A percentile compares a stretch with the other conserved stretches of the same genome.
These are phyloP conservation scores for Kwoniella dendrophila DNA, from an alignment of 768 basidiomycete species.

Conservation along the genomic window DNA sequence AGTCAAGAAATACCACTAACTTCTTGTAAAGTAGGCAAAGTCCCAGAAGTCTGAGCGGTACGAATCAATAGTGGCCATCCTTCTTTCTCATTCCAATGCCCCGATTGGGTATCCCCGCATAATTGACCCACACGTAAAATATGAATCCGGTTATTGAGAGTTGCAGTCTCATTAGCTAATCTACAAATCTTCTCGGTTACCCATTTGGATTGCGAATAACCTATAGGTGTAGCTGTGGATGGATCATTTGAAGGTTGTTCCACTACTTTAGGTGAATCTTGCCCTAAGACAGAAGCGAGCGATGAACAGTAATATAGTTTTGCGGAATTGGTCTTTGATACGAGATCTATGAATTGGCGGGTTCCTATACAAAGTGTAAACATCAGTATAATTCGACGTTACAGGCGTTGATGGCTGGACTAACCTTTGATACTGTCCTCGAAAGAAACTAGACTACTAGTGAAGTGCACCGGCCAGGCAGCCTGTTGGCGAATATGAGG, in stretches of 20 bases:
- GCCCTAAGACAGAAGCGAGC: slow-evolving; percentile 47
- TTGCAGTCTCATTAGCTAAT: slow-evolving; percentile 21
- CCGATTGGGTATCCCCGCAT: slow-evolving; percentile 49
- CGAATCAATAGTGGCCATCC: slow-evolving; percentile 54
- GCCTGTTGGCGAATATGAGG: too few relatives aligned
- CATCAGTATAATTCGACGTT: neutral
- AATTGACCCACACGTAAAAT: slow-evolving; percentile 52
- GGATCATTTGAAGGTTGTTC: slow-evolving; percentile 45
- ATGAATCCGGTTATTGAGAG: slow-evolving; percentile 25
- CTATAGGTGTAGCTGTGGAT: slow-evolving; percentile 45
- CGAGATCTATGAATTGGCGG: slow-evolving; percentile 34
- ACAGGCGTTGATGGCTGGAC: neutral
- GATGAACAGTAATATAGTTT: slow-evolving; percentile 53
- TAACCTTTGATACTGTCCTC: slow-evolving; percentile 48
- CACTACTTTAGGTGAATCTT: slow-evolving; percentile 1
- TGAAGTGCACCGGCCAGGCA: slow-evolving; percentile 55
- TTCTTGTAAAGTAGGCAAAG: slow-evolving; percentile 46
- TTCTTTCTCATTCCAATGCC: slow-evolving; percentile 55
- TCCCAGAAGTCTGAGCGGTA: slow-evolving; percentile 44
- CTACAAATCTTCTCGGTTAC: slow-evolving; percentile 51
- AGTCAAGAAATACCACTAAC: slow-evolving; percentile 21
- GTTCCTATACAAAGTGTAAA: slow-evolving; percentile 27
- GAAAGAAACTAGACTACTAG: slow-evolving; percentile 47
- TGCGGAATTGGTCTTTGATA: slow-evolving; percentile 11
- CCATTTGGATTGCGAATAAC: slow-evolving; percentile 55